Conservation (phyloP, 805 yeast genomes). For the Wickerhamiella slavikovae region DNA sequence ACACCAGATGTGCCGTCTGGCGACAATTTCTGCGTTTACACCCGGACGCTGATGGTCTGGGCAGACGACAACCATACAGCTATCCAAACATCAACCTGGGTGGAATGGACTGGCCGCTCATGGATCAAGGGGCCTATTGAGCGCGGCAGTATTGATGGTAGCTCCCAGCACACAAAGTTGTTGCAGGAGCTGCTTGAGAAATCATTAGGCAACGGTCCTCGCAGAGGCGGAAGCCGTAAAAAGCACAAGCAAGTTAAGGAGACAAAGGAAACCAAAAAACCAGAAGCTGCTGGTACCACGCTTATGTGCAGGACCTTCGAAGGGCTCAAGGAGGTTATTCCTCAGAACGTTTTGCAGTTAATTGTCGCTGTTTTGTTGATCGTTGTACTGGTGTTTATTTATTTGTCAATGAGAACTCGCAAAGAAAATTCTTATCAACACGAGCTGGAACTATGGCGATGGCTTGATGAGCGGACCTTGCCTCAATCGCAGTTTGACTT, state of each 20-base stretch:
- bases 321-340: slow-evolving; percentile 3
- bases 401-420: not conserved
- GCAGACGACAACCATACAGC: slow-evolving; percentile 37
- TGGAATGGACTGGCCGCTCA: slow-evolving; percentile 78
- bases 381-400: slow-evolving; percentile 5
- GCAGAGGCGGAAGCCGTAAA: slow-evolving; percentile 5
- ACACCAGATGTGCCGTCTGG: slow-evolving; percentile 98
- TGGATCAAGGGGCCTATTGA: slow-evolving; percentile 88
- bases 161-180: slow-evolving; percentile 36
- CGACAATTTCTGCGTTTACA: slow-evolving; percentile 49
- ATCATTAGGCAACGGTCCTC: slow-evolving; percentile 8
- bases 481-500: slow-evolving; percentile 6
- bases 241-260: slow-evolving; percentile 2
- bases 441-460: slow-evolving; percentile 49
- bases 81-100: slow-evolving; percentile 42
- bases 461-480: slow-evolving; percentile 31
- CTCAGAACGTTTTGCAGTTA: not conserved
- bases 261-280: not conserved
- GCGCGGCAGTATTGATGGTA: slow-evolving; percentile 66
- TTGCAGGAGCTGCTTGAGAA: slow-evolving; percentile 22
- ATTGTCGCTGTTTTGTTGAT: slow-evolving; percentile 3
- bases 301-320: too few relatives aligned
- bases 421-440: slow-evolving; percentile 20
- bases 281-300: not conserved
- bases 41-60: slow-evolving; percentile 63